phyloP scores from a whole-genome alignment of 2,329 filamentous ascomycete species.

The Seiridium unicorne region DNA sequence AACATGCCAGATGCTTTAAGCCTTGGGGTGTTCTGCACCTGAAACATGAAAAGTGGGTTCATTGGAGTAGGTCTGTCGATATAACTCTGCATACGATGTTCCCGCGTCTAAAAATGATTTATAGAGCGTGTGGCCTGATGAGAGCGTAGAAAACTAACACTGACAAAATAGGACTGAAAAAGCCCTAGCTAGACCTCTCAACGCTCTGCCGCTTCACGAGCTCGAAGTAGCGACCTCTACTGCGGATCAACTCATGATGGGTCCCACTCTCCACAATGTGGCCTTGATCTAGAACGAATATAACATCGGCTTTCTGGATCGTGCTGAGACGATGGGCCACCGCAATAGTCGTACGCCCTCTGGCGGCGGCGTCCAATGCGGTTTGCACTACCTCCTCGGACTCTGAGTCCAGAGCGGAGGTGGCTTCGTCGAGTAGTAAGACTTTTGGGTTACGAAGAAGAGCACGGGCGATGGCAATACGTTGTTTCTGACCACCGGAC shows the following conservation, averaged over 20 bases:
- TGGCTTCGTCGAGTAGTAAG: conserved; percentile 5
- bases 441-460: not conserved
- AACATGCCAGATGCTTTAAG: too few relatives aligned
- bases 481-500: conserved; percentile 4
- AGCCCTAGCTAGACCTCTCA: too few relatives aligned
- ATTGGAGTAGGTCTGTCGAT: too few relatives aligned
- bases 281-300: conserved; percentile 44
- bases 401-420: not conserved
- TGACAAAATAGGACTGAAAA: too few relatives aligned
- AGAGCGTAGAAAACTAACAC: too few relatives aligned
- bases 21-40: too few relatives aligned
- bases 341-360: conserved; percentile 63
- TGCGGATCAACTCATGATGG: conserved; percentile 10
- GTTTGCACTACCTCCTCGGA: not conserved
- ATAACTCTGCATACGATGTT: too few relatives aligned
- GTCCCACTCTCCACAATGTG: conserved; percentile 16
- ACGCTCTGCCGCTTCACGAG: not conserved
- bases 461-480: conserved; percentile 1
- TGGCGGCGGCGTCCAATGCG: conserved; percentile 39
- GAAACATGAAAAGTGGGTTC: too few relatives aligned
- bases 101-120: too few relatives aligned
- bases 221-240: not conserved
- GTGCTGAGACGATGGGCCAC: conserved; percentile 74
- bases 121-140: too few relatives aligned
- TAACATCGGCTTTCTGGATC: conserved; percentile 70